Conservation (phyloP, 257 asterid genomes). For the Coffea eugenioides region DNA sequence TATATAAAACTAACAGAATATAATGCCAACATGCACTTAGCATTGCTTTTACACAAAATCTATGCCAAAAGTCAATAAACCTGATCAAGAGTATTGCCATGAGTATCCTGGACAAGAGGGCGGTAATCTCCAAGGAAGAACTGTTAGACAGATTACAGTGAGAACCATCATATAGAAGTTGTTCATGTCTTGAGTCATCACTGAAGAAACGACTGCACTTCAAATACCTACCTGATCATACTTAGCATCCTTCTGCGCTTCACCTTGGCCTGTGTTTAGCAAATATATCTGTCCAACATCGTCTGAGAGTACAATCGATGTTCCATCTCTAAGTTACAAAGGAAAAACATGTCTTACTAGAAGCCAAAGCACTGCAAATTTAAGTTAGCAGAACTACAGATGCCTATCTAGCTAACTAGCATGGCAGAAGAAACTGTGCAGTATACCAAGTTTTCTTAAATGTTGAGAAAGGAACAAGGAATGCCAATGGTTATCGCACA, state of each 20-base stretch:
- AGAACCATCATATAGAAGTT: conserved; percentile 22
- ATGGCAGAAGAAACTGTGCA: background rate
- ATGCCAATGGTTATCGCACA: background rate
- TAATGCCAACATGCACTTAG: conserved; percentile 6
- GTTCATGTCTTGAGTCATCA: background rate
- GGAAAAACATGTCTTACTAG: background rate
- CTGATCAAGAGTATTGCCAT: conserved; percentile 91
- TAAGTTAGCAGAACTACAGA: background rate
- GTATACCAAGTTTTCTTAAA: too few species aligned
- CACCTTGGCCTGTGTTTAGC: conserved; percentile 95
- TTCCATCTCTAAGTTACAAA: conserved; percentile 53
- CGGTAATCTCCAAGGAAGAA: conserved; percentile 99
- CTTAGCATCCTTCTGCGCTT: conserved; percentile 93
- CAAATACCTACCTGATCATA: conserved; percentile 78
- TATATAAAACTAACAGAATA: conserved; percentile 19
- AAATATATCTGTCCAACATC: conserved; percentile 95
- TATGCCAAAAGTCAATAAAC: conserved; percentile 33
- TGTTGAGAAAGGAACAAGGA: too few species aligned
- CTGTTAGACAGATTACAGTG: conserved; percentile 49
- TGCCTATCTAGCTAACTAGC: background rate
- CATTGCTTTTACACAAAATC: conserved; percentile 3
- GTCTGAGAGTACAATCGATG: conserved; percentile 97
- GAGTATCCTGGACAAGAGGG: conserved; percentile 76
- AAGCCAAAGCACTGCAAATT: background rate
- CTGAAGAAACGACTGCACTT: conserved; percentile 6